Percentiles rank a stretch among this genome's conserved stretches.
These are phyloP conservation scores for Botrytis porri DNA, from an alignment of 2,329 filamentous ascomycete genomes.

Conservation along the genomic window DNA sequence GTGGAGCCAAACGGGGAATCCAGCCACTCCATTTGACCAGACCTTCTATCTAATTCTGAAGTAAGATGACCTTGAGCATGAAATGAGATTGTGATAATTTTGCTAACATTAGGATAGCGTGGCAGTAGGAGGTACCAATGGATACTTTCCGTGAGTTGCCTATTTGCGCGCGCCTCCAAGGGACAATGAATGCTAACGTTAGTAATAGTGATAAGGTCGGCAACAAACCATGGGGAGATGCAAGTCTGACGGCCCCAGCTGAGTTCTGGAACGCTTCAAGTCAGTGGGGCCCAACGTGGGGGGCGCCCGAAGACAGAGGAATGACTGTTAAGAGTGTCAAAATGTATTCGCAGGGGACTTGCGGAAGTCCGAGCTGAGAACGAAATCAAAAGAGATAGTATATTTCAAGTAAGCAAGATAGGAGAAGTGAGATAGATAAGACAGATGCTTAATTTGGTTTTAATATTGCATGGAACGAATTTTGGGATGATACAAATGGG, in stretches of 20 bases:
- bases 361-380: conserved; percentile 19
- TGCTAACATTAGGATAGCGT: conserved; percentile 33
- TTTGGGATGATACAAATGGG: neutral
- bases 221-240: conserved; percentile 48
- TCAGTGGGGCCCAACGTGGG: conserved; percentile 49
- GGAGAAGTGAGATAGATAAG: neutral
- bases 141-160: conserved; percentile 45
- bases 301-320: conserved; percentile 23
- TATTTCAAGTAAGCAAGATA: neutral
- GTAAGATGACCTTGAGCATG: neutral
- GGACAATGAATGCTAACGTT: conserved; percentile 20
- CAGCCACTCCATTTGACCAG: conserved; percentile 51
- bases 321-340: conserved; percentile 28
- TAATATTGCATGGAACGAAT: conserved; percentile 6
- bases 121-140: conserved; percentile 48
- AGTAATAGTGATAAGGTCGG: conserved; percentile 42
- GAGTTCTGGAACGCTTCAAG: conserved; percentile 45
- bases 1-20: conserved; percentile 40
- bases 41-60: conserved; percentile 51
- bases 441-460: neutral
- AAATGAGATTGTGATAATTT: neutral
- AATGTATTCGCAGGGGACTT: conserved; percentile 24
- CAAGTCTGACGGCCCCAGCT: conserved; percentile 40
- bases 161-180: neutral
- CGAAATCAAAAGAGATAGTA: neutral